Base-by-base conservation (phyloP, 75 land plant species). In the Ceratopteris richardii region DNA sequence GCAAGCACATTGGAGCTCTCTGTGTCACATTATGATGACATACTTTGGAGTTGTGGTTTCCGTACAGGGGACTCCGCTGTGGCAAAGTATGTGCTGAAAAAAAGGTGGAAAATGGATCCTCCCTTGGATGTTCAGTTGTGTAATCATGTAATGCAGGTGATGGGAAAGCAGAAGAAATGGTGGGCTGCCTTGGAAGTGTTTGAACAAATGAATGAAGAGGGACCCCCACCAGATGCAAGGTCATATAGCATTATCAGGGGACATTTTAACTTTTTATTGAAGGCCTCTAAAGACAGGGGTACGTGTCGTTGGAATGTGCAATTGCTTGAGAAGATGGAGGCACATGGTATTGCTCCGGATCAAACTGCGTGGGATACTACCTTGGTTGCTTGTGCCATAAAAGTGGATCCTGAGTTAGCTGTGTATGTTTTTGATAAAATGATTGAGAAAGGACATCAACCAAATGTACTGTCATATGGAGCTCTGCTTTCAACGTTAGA, bases 151-250 rank as follows among this genome's bases (percentile, higher is more conserved):
- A 88, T 88, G 31, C 77, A 78, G 77, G 42, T 82, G n/a, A 67
- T 84, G 74, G 94, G 94, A 1, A 76, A 70, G 56, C 82, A 80
- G 24, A 84, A 84, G 72, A 82, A 82, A 61, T 88, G 94, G 94
- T 88, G 94, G 94, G 85, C 85, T 21, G 94, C 94, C 33, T 60
- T 88, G 20, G 94, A 84, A 69, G 68, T 88, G 21, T 88, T 75
- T 46, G 94, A 88, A 66, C 71, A 81, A 40, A 60, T 88, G 65
- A 44, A 79, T 33, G 82, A 81, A 37, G 77, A 66, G 22, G 94
- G 88, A 27, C 88, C 85, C 17, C 60, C 75, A 33, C 94, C 94
- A 13, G 80, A 84, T 57, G 80, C 71, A 31, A 22, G 77, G 26
- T 80, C 94, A 3, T 71, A 79, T 44, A 79, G 77, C 25, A 59